Conservation (phyloP, 2,329 filamentous ascomycete species). For the Phoma sp. region DNA sequence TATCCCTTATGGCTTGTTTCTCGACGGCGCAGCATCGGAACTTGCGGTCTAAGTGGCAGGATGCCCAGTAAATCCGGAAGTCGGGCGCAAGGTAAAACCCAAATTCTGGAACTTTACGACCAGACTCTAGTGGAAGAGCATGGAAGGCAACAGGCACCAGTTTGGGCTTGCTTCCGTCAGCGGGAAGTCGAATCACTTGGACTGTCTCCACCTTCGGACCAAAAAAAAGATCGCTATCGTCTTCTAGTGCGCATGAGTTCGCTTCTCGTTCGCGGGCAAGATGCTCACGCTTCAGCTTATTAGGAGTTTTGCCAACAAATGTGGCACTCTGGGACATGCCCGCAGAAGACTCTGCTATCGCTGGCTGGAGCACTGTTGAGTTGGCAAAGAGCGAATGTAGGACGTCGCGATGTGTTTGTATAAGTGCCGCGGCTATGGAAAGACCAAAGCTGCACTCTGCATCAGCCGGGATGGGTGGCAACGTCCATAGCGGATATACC, state of each 20-base stretch:
- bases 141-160: not conserved
- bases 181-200: not conserved
- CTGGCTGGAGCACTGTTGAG: too few relatives aligned
- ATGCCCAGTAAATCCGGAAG: not conserved
- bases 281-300: too few relatives aligned
- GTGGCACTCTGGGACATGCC: too few relatives aligned
- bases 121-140: not conserved
- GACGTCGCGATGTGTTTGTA: too few relatives aligned
- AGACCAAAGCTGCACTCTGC: too few relatives aligned
- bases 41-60: not conserved
- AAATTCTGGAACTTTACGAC: not conserved
- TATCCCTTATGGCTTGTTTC: not conserved
- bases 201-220: not conserved
- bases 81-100: not conserved
- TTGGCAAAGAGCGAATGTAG: too few relatives aligned
- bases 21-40: not conserved
- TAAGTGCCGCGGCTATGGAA: too few relatives aligned
- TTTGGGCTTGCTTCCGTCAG: slow-evolving; percentile 3
- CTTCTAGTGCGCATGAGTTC: not conserved
- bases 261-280: not conserved
- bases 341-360: too few relatives aligned
- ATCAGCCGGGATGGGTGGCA: too few relatives aligned
- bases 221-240: not conserved
- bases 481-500: too few relatives aligned
- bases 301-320: too few relatives aligned